Conservation (phyloP, 768 basidiomycete genomes). For the Crepidotus variabilis region DNA sequence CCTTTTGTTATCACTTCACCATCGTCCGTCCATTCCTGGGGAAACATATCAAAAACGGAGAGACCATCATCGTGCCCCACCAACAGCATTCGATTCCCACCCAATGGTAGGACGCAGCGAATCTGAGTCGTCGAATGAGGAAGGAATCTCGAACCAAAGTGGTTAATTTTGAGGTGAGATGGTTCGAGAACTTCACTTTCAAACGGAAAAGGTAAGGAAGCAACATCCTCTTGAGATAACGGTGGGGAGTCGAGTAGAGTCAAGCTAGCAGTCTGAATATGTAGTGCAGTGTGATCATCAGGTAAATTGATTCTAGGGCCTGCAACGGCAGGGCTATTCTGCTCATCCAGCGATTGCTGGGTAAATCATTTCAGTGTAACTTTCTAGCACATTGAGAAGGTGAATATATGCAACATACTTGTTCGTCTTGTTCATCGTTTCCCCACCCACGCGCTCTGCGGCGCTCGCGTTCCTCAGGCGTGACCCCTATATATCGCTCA, state of each 20-base stretch:
- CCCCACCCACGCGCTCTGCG: conserved; percentile 74
- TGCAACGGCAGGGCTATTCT: neutral
- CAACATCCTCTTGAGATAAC: conserved; percentile 19
- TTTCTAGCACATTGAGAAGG: neutral
- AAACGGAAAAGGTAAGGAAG: conserved; percentile 36
- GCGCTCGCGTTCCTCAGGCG: conserved; percentile 52
- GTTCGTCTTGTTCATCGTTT: conserved; percentile 29
- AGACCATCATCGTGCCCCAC: conserved; percentile 80
- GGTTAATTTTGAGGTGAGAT: conserved; percentile 63
- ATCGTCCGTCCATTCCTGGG: conserved; percentile 60
- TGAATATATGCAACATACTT: neutral
- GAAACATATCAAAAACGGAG: conserved; percentile 81
- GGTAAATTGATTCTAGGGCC: conserved; percentile 4
- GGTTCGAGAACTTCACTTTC: conserved; percentile 52
- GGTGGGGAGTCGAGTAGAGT: conserved; percentile 24
- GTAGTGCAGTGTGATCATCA: conserved; percentile 22
- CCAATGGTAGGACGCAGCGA: conserved; percentile 68
- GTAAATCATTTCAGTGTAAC: neutral
- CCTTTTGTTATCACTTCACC: conserved; percentile 49
- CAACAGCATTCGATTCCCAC: conserved; percentile 61
- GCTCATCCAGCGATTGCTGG: neutral
- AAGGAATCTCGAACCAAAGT: conserved; percentile 83
- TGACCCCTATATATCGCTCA: conserved; percentile 71
- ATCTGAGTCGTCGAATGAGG: conserved; percentile 77
- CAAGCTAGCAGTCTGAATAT: conserved; percentile 43